Base-by-base conservation (phyloP, 805 yeast species). In the Hagleromyces aurorensis region DNA sequence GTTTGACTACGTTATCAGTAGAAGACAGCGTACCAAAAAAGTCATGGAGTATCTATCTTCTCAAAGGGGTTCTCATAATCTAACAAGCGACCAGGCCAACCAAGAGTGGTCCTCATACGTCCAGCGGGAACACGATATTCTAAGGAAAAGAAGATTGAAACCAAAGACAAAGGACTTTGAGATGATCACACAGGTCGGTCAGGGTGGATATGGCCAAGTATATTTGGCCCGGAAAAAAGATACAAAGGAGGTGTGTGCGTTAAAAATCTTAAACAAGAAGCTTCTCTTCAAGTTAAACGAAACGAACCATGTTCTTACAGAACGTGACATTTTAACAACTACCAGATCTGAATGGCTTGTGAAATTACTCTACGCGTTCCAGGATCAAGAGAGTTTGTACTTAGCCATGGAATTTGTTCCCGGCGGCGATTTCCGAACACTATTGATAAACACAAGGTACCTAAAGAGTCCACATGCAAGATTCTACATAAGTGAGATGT, bases 361-460 rank as follows among this genome's bases (percentile, higher is more conserved):
- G 22, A 86, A 86, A 58, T 66, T 91, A 29, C 67, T 85, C 35
- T 91, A 91, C 55, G 96, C 97, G 2, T 91, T 91, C 62, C 99
- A 91, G 57, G 97, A 91, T 59, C 59, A 78, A 0, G 87, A 82
- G 38, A 82, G 81, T 50, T 82, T 91, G 17, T 91, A 84, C 47
- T 66, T 91, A 50, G 98, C 98, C 2, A 91, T 91, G 99, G 98
- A 91, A 56, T 91, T 83, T 57, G 98, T 91, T n/a, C 96, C 99
- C 6, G 99, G 99, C 36, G 99, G 99, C 31, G 99, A 91, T 55
- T 91, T 84, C 64, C 77, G 99, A 52, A 91, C 98, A 0, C 62
- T 91, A 37, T 70, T 91, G 41, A 87, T 86, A 57, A 89, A 87
- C 55, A 89, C 97, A 5, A 95, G 95, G 19, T 82, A 81, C 34